Percentiles rank a stretch among this genome's conserved stretches.
Conservation (phyloP, 495 filamentous ascomycete genomes). For the Neurospora africana region DNA sequence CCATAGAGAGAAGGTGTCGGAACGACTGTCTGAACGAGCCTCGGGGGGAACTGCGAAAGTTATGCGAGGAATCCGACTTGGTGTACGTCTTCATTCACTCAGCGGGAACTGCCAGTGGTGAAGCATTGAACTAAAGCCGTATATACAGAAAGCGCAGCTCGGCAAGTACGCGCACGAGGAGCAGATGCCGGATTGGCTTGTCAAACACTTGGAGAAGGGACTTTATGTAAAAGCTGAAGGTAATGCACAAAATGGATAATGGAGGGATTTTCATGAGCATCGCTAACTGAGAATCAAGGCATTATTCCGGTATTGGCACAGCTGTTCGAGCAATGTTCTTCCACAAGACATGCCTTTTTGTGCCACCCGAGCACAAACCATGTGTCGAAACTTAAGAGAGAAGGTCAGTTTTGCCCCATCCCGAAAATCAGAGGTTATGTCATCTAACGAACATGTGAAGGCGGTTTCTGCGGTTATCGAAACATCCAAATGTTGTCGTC, state of each 20-base stretch:
- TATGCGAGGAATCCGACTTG: slow-evolving; percentile 19
- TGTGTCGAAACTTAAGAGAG: slow-evolving; percentile 66
- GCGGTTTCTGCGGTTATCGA: slow-evolving; percentile 94
- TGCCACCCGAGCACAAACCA: slow-evolving; percentile 71
- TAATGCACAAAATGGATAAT: slow-evolving; percentile 31
- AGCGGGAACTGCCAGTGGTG: background rate
- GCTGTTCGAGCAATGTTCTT: slow-evolving; percentile 55
- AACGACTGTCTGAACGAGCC: background rate
- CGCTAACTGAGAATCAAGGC: slow-evolving; percentile 27
- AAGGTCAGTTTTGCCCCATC: slow-evolving; percentile 31
- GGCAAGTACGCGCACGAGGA: slow-evolving; percentile 81
- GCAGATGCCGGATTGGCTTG: slow-evolving; percentile 76
- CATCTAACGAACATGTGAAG: slow-evolving; percentile 17
- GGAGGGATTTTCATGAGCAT: background rate
- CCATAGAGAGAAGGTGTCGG: background rate
- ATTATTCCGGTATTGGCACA: slow-evolving; percentile 65
- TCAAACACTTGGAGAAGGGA: slow-evolving; percentile 53
- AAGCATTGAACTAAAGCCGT: background rate
- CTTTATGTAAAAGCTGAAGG: slow-evolving; percentile 46
- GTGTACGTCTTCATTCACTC: slow-evolving; percentile 8
- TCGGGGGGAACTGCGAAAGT: background rate
- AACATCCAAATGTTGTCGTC: slow-evolving; percentile 94
- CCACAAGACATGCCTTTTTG: slow-evolving; percentile 60
- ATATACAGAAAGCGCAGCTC: slow-evolving; percentile 47
- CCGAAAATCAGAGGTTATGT: background rate